These are phyloP conservation scores for Primulina tabacum DNA, from an alignment of 257 asterid genomes.

Conservation along the genomic window DNA sequence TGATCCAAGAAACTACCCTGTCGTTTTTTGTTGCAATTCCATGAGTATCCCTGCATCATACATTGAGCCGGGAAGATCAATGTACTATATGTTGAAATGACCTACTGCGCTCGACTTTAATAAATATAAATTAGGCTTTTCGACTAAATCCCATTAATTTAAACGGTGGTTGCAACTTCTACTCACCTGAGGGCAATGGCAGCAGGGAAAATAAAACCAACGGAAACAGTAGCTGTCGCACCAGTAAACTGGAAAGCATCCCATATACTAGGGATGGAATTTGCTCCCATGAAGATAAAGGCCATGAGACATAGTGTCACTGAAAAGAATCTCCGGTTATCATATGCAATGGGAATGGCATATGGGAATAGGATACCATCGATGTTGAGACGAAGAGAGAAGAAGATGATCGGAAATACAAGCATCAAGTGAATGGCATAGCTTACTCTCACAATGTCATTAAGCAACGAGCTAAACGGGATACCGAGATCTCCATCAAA, in stretches of 20 bases:
- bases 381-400: conserved; percentile 76
- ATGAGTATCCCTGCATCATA: conserved; percentile 59
- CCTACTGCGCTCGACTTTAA: neutral
- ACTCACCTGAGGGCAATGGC: conserved; percentile 74
- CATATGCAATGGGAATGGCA: conserved; percentile 62
- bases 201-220: conserved; percentile 81
- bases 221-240: conserved; percentile 83
- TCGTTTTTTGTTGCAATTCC: conserved; percentile 65
- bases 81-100: neutral
- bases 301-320: conserved; percentile 62
- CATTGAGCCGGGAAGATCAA: conserved; percentile 2
- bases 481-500: conserved; percentile 84
- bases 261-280: conserved; percentile 83
- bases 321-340: conserved; percentile 55
- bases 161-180: neutral
- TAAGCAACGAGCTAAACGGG: conserved; percentile 57
- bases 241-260: conserved; percentile 94
- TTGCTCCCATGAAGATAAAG: conserved; percentile 74
- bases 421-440: conserved; percentile 84
- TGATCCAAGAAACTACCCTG: conserved; percentile 59
- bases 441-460: conserved; percentile 78
- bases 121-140: neutral
- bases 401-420: conserved; percentile 77
- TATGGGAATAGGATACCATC: conserved; percentile 71
- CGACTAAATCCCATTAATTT: neutral